phyloP scores from a whole-genome alignment of 2,329 filamentous ascomycete genomes.

The Trichoderma sp. region DNA sequence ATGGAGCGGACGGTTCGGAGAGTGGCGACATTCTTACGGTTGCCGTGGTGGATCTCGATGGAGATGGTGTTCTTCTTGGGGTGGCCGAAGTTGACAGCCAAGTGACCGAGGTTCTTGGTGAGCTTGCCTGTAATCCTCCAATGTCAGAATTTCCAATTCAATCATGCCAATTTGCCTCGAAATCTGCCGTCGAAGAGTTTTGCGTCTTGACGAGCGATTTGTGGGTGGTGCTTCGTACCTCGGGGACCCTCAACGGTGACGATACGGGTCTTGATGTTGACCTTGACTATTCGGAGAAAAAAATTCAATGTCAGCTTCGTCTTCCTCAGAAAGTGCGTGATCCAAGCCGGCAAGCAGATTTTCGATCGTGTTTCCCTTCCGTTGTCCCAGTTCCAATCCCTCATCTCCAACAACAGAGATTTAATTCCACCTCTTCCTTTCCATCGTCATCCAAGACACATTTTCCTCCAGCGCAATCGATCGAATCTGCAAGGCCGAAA shows the following conservation, averaged over 20 bases:
- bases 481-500: background rate
- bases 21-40: slow-evolving; percentile 95
- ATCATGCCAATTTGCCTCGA: background rate
- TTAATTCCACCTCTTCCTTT: background rate
- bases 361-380: background rate
- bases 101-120: slow-evolving; percentile 91
- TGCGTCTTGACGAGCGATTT: background rate
- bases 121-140: slow-evolving; percentile 70
- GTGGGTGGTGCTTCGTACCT: slow-evolving; percentile 54
- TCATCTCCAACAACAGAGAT: background rate
- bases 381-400: background rate
- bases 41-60: slow-evolving; percentile 98
- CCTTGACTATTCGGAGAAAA: slow-evolving; percentile 69
- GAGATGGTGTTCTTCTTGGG: slow-evolving; percentile 83
- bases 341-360: background rate
- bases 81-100: slow-evolving; percentile 92
- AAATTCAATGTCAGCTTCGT: slow-evolving; percentile 31
- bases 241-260: slow-evolving; percentile 97
- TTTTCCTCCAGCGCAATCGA: slow-evolving; percentile 10
- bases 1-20: slow-evolving; percentile 96
- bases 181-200: background rate
- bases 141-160: slow-evolving; percentile 20
- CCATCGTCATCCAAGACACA: background rate
- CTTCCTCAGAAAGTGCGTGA: background rate
- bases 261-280: slow-evolving; percentile 93